A percentile compares a stretch with the other conserved stretches of the same genome.
Conservation (phyloP, 345 rosid species). For the Eucalyptus erythrocorys region DNA sequence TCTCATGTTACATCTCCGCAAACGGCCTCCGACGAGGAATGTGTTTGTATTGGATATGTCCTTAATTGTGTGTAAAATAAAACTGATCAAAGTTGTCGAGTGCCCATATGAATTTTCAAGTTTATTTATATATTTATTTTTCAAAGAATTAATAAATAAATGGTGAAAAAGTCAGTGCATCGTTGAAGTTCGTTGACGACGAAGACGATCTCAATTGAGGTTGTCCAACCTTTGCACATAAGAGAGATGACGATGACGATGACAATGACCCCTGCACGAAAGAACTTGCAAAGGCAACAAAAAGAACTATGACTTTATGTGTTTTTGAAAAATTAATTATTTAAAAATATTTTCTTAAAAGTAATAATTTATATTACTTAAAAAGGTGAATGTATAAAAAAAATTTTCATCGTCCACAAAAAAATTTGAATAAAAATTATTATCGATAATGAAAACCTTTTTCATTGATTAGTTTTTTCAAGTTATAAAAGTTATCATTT, state of each 20-base stretch:
- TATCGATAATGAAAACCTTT: no score
- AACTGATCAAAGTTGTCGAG: not conserved
- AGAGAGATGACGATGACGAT: no score
- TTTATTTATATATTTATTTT: not conserved
- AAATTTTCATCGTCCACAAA: not conserved
- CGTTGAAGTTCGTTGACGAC: not conserved
- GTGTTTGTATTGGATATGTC: not conserved
- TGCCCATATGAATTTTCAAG: not conserved
- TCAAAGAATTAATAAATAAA: not conserved
- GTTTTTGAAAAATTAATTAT: no score
- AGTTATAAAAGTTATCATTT: not conserved
- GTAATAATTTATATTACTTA: not conserved
- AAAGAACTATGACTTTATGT: not conserved
- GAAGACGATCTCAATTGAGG: not conserved
- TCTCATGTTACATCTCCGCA: not conserved
- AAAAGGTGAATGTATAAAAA: not conserved
- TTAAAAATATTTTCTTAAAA: no score
- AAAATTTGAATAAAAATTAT: no score
- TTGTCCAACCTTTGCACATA: no score
- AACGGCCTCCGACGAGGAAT: not conserved
- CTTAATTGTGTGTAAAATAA: not conserved
- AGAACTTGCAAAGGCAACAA: not conserved
- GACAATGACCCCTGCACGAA: not conserved
- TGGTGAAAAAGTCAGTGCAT: not conserved
- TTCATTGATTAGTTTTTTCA: not conserved